phyloP scores from a whole-genome alignment of 345 rosid species.

The Rhodomyrtus tomentosa region DNA sequence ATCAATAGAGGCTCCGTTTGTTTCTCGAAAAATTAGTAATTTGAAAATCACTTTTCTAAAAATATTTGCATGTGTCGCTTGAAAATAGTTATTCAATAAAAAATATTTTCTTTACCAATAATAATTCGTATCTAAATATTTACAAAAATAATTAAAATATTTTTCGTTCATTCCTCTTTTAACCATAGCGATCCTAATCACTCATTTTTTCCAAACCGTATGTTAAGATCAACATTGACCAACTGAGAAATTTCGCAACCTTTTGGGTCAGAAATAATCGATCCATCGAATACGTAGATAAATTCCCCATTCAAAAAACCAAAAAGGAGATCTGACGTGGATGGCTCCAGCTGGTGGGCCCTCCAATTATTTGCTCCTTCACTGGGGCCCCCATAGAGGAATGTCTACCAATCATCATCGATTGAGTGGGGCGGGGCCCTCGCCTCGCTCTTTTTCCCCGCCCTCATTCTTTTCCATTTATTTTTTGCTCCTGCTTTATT shows the following conservation, averaged over 20 bases:
- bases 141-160: too few species aligned
- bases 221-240: background rate
- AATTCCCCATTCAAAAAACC: background rate
- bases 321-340: background rate
- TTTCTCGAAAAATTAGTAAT: too few species aligned
- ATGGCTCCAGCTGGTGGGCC: background rate
- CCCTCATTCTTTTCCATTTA: background rate
- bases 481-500: background rate
- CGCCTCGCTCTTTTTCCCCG: background rate
- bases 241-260: background rate
- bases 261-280: background rate
- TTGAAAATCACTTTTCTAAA: too few species aligned
- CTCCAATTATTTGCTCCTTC: background rate
- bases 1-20: background rate
- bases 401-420: background rate
- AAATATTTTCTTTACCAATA: too few species aligned
- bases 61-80: too few species aligned
- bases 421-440: background rate
- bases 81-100: too few species aligned
- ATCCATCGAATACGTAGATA: background rate
- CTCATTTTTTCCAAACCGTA: too few species aligned
- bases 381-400: background rate
- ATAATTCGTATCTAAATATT: too few species aligned
- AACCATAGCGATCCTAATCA: too few species aligned
- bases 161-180: too few species aligned